Percentiles rank a stretch among this genome's conserved stretches.
Evolutionary conservation across 2,329 filamentous ascomycete genomes (phyloP).

Genomic region (Cladosporium sphaerospermum): DNA sequence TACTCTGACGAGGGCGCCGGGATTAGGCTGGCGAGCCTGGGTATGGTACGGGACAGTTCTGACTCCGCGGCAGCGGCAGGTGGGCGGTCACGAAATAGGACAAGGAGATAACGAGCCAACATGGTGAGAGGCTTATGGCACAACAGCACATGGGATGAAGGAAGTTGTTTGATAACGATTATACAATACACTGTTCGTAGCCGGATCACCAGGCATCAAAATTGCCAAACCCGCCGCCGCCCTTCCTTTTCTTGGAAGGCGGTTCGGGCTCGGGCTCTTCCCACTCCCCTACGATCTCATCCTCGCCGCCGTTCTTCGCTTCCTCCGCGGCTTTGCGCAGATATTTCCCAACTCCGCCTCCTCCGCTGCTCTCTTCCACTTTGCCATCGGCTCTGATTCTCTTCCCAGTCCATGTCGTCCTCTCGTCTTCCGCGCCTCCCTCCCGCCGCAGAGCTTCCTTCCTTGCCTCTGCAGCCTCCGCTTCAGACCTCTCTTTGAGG

Average conservation of each 20-base stretch:
- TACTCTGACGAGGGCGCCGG: constrained; percentile 21
- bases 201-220: constrained; percentile 75
- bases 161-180: no score
- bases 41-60: constrained; percentile 26
- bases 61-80: constrained; percentile 14
- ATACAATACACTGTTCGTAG: no score
- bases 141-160: constrained; percentile 3
- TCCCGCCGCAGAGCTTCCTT: constrained; percentile 56
- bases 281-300: constrained; percentile 57
- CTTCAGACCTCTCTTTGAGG: constrained; percentile 54
- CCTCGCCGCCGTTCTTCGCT: constrained; percentile 35
- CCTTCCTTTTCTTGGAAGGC: constrained; percentile 67
- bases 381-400: constrained; percentile 65
- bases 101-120: not conserved
- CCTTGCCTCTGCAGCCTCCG: constrained; percentile 55
- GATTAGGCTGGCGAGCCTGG: constrained; percentile 24
- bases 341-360: constrained; percentile 69
- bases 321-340: constrained; percentile 51
- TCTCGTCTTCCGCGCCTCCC: constrained; percentile 79
- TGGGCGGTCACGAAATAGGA: constrained; percentile 15
- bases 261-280: constrained; percentile 65
- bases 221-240: constrained; percentile 74
- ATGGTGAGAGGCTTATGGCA: not conserved
- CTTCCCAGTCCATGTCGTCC: constrained; percentile 94
- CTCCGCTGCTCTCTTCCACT: constrained; percentile 41